Conservation (phyloP, 2,329 filamentous ascomycete genomes). For the Aureobasidium leucospermi region DNA sequence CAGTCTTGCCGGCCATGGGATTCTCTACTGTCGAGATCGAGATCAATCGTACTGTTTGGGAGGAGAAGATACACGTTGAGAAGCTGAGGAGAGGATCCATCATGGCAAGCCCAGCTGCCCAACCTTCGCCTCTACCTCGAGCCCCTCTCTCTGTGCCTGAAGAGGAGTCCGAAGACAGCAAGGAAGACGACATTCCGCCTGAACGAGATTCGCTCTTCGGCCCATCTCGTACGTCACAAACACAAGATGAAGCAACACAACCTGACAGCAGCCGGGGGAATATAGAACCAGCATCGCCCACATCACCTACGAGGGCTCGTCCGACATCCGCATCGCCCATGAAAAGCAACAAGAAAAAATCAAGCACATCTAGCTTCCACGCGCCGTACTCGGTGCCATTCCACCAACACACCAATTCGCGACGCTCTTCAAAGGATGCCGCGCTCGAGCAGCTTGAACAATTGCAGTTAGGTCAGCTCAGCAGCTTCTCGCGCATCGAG, state of each 20-base stretch:
- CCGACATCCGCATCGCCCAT: constrained; percentile 7
- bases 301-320: neutral
- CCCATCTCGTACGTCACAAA: constrained; percentile 9
- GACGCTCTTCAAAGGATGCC: constrained; percentile 31
- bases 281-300: constrained; percentile 6
- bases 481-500: constrained; percentile 24
- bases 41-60: constrained; percentile 68
- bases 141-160: constrained; percentile 25
- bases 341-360: constrained; percentile 5
- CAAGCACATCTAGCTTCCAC: constrained; percentile 7
- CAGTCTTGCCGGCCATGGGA: constrained; percentile 75
- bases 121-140: constrained; percentile 15
- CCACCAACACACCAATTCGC: constrained; percentile 22
- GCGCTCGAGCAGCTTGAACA: constrained; percentile 29
- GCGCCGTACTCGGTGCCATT: constrained; percentile 13
- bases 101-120: constrained; percentile 14
- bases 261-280: neutral
- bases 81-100: constrained; percentile 40
- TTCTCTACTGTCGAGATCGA: constrained; percentile 80
- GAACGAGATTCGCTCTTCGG: constrained; percentile 17
- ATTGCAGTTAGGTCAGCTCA: constrained; percentile 13
- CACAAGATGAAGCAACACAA: neutral
- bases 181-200: constrained; percentile 23
- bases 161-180: constrained; percentile 23
- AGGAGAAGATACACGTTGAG: constrained; percentile 58